Conservation (phyloP, 306 rosid genomes). For the Cicer judaicum region DNA sequence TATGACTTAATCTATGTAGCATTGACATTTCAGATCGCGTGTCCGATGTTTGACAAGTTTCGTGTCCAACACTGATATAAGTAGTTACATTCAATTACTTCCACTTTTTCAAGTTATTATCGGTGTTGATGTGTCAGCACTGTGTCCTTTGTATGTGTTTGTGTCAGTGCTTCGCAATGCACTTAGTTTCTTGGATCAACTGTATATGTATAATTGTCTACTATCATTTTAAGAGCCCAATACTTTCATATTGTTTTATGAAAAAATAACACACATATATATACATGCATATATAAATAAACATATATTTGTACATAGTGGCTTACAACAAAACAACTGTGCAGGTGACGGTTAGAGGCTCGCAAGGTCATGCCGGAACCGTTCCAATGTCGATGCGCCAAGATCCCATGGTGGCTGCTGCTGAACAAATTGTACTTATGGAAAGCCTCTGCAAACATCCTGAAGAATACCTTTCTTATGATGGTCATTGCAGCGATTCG, state of each 20-base stretch:
- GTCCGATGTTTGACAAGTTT: no score
- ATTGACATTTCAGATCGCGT: no score
- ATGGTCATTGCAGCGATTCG: constrained; percentile 67
- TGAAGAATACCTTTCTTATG: constrained; percentile 69
- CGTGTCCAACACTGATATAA: no score
- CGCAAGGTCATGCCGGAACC: constrained; percentile 97
- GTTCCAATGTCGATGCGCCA: constrained; percentile 97
- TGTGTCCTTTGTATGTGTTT: no score
- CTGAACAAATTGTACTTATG: constrained; percentile 74
- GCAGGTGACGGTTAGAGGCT: constrained; percentile 89
- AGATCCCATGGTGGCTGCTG: constrained; percentile 90
- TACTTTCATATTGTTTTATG: no score
- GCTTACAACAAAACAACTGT: constrained; percentile 21
- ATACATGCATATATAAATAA: neutral
- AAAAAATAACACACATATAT: neutral
- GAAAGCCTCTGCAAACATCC: constrained; percentile 87
- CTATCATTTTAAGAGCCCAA: no score
- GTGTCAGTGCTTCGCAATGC: neutral
- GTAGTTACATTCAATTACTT: no score
- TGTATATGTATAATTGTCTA: no score
- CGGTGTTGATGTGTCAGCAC: no score
- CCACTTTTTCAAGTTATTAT: no score
- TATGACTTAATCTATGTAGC: neutral
- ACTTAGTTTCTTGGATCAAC: constrained; percentile 12
- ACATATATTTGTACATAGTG: neutral